These are phyloP conservation scores for Aspergillus sp. DNA, from an alignment of 2,329 filamentous ascomycete genomes.

Conservation along the genomic window DNA sequence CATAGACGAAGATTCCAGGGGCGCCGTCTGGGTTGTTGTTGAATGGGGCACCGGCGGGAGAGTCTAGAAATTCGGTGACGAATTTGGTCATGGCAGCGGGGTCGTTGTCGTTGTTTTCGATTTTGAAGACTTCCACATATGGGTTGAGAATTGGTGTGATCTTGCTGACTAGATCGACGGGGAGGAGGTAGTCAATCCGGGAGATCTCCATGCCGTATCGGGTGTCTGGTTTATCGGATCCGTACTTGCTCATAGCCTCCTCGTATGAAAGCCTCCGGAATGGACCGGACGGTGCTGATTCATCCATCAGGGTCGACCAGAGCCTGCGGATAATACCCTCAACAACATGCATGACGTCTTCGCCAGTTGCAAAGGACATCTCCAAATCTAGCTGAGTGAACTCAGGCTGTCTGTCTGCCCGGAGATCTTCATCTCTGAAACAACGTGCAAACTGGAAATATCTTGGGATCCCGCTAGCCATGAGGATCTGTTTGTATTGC, in stretches of 20 bases:
- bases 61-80: conserved; percentile 63
- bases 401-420: conserved; percentile 89
- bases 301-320: conserved; percentile 46
- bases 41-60: conserved; percentile 52
- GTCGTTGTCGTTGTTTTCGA: conserved; percentile 45
- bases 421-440: conserved; percentile 88
- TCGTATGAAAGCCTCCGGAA: conserved; percentile 64
- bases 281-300: conserved; percentile 35
- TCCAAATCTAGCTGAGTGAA: conserved; percentile 97
- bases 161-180: conserved; percentile 62
- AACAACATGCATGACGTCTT: conserved; percentile 59
- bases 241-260: conserved; percentile 70
- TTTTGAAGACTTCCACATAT: conserved; percentile 66
- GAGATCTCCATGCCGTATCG: conserved; percentile 65
- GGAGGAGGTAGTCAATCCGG: conserved; percentile 57
- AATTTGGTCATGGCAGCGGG: conserved; percentile 54
- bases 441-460: conserved; percentile 94
- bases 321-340: conserved; percentile 48
- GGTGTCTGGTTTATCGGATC: conserved; percentile 87
- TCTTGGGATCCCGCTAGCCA: conserved; percentile 74
- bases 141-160: conserved; percentile 64
- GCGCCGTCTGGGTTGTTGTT: conserved; percentile 66
- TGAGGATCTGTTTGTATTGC: conserved; percentile 96
- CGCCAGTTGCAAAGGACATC: conserved; percentile 73
- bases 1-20: conserved; percentile 70